Percentiles rank a stretch among this genome's conserved stretches.
Evolutionary conservation across 2,329 filamentous ascomycete genomes (phyloP).

Genomic region (Bipolaris cookei): DNA sequence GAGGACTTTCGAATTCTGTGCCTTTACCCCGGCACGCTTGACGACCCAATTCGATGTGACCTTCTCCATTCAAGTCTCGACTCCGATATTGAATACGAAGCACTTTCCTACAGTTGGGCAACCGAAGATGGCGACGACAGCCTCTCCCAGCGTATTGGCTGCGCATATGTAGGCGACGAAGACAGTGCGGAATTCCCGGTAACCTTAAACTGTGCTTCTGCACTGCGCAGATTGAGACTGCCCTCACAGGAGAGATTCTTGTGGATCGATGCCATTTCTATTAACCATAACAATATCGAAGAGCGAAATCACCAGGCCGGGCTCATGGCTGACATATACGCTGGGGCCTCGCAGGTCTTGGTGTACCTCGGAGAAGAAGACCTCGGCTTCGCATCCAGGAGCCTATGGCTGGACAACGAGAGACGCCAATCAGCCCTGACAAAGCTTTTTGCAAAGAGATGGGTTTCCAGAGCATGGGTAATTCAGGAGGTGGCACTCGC

Average conservation of each 20-base stretch:
- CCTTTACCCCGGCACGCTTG: slow-evolving; percentile 13
- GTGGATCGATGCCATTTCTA: slow-evolving; percentile 29
- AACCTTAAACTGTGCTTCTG: slow-evolving; percentile 21
- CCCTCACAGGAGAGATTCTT: slow-evolving; percentile 9
- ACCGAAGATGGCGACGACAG: slow-evolving; percentile 21
- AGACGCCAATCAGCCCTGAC: slow-evolving; percentile 11
- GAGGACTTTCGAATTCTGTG: slow-evolving; percentile 15
- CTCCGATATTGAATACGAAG: slow-evolving; percentile 25
- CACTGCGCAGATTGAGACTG: slow-evolving; percentile 16
- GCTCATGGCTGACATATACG: slow-evolving; percentile 27
- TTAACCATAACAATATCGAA: slow-evolving; percentile 21
- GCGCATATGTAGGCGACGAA: slow-evolving; percentile 15
- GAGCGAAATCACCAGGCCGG: slow-evolving; percentile 26
- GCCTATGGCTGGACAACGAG: slow-evolving; percentile 15
- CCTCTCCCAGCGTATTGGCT: slow-evolving; percentile 14
- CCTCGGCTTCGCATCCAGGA: slow-evolving; percentile 10
- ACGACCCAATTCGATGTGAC: slow-evolving; percentile 16
- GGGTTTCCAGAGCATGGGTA: slow-evolving; percentile 25
- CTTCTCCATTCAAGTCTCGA: slow-evolving; percentile 14
- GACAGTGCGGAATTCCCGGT: slow-evolving; percentile 3
- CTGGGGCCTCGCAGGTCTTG: slow-evolving; percentile 15
- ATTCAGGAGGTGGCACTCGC: slow-evolving; percentile 28
- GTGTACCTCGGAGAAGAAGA: slow-evolving; percentile 21
- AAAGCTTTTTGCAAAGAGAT: slow-evolving; percentile 17
- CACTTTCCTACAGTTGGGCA: slow-evolving; percentile 33